phyloP scores from a whole-genome alignment of 2,329 filamentous ascomycete species.

The Alternaria triticimaculans region DNA sequence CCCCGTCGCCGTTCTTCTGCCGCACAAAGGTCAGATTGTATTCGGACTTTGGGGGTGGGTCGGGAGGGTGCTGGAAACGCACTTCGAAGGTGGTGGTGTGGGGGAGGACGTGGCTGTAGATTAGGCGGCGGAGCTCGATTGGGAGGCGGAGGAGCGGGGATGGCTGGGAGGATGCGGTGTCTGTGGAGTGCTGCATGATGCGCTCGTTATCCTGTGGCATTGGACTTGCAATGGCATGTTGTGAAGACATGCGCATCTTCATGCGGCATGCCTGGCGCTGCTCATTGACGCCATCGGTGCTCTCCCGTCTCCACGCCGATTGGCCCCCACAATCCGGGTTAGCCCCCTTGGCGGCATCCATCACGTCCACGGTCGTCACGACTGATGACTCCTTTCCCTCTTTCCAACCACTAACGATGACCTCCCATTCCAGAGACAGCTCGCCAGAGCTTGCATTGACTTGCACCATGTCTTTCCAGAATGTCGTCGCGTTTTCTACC shows the following conservation, averaged over 20 bases:
- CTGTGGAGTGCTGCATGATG: slow-evolving; percentile 19
- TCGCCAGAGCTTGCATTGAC: slow-evolving; percentile 32
- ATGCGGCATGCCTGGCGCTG: background rate
- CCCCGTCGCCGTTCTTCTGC: slow-evolving; percentile 25
- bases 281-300: slow-evolving; percentile 21
- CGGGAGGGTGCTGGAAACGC: slow-evolving; percentile 23
- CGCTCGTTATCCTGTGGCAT: background rate
- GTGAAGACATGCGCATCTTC: slow-evolving; percentile 2
- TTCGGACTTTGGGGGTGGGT: slow-evolving; percentile 27
- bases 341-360: slow-evolving; percentile 24
- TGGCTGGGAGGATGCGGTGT: slow-evolving; percentile 11
- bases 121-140: slow-evolving; percentile 53
- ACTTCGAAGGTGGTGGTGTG: slow-evolving; percentile 43
- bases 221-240: background rate
- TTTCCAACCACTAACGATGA: slow-evolving; percentile 38
- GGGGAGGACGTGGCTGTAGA: slow-evolving; percentile 53
- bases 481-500: slow-evolving; percentile 38
- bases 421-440: slow-evolving; percentile 28
- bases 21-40: slow-evolving; percentile 44
- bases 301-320: slow-evolving; percentile 21
- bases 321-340: slow-evolving; percentile 23
- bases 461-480: slow-evolving; percentile 26
- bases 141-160: slow-evolving; percentile 49
- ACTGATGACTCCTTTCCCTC: slow-evolving; percentile 34
- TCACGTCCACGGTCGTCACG: slow-evolving; percentile 14